Evolutionary conservation across 1,284 basidiomycete genomes (phyloP).

Genomic region (Pterulicium gracile): DNA sequence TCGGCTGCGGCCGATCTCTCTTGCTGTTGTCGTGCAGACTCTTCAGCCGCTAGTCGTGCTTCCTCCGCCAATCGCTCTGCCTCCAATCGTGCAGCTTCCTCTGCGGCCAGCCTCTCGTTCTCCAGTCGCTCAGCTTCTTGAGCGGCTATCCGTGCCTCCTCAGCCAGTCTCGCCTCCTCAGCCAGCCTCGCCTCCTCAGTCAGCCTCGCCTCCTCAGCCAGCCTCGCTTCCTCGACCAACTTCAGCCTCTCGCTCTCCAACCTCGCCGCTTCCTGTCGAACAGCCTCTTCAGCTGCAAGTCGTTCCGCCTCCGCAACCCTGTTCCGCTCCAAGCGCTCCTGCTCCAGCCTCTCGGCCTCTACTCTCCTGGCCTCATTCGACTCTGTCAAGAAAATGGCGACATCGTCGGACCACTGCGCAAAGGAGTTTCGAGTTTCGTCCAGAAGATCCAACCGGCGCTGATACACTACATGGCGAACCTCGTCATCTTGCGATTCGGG

Average conservation of each 20-base stretch:
- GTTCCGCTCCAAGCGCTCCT: conserved; percentile 20
- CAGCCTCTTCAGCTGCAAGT: conserved; percentile 15
- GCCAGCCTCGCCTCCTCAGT: conserved; percentile 23
- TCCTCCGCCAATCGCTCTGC: conserved; percentile 22
- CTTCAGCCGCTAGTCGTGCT: conserved; percentile 15
- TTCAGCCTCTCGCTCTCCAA: conserved; percentile 22
- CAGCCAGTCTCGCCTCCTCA: conserved; percentile 16
- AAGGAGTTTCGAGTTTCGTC: neutral
- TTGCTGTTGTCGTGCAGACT: conserved; percentile 16
- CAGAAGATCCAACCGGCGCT: neutral
- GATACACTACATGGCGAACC: neutral
- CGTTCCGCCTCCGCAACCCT: conserved; percentile 14
- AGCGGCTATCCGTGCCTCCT: conserved; percentile 15
- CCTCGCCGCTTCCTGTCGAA: conserved; percentile 17
- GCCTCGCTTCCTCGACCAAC: conserved; percentile 31
- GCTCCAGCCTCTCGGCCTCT: conserved; percentile 25
- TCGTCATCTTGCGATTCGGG: neutral
- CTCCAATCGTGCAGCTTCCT: conserved; percentile 16
- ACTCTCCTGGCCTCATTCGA: conserved; percentile 36
- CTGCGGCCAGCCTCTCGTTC: conserved; percentile 15
- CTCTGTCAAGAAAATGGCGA: neutral
- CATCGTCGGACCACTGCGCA: neutral
- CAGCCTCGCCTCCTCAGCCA: conserved; percentile 27
- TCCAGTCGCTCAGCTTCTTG: conserved; percentile 18
- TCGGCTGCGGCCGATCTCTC: conserved; percentile 17